These are phyloP conservation scores for Ceratocystis destructans DNA, from an alignment of 2,329 filamentous ascomycete species.

Conservation along the genomic window DNA sequence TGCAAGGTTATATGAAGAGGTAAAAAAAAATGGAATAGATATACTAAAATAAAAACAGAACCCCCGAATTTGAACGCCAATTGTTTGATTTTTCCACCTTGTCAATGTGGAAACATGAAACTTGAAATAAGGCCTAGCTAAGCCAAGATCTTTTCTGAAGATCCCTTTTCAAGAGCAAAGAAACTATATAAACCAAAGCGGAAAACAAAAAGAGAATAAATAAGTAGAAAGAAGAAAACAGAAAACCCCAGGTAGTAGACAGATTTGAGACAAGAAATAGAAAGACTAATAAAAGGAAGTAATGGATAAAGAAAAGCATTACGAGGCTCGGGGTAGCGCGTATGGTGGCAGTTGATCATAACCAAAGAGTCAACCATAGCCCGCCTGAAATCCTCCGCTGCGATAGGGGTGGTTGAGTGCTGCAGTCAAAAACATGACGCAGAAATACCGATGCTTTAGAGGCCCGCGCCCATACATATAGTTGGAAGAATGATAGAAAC, in stretches of 20 bases:
- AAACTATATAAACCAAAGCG: background rate
- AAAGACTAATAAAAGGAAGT: slow-evolving; percentile 10
- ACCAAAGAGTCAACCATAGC: background rate
- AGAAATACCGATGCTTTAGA: slow-evolving; percentile 3
- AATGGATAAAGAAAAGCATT: slow-evolving; percentile 1
- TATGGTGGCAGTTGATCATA: background rate
- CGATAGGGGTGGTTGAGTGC: background rate
- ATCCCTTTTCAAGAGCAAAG: background rate
- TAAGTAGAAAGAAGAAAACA: background rate
- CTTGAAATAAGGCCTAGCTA: background rate
- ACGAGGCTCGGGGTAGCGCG: background rate
- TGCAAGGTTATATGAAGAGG: background rate
- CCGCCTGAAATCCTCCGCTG: background rate
- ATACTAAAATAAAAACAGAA: background rate
- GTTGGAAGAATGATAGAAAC: slow-evolving; percentile 11
- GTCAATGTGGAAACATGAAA: slow-evolving; percentile 1
- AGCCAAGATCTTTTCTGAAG: slow-evolving; percentile 1
- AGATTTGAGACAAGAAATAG: slow-evolving; percentile 7
- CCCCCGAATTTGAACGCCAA: background rate
- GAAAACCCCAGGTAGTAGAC: background rate
- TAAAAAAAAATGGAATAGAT: background rate
- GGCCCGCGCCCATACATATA: background rate
- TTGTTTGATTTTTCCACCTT: slow-evolving; percentile 4
- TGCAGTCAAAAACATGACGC: background rate
- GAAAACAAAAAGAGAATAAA: background rate